Evolutionary conservation across 768 basidiomycete genomes (phyloP).

Genomic region (Mycena crocata): DNA sequence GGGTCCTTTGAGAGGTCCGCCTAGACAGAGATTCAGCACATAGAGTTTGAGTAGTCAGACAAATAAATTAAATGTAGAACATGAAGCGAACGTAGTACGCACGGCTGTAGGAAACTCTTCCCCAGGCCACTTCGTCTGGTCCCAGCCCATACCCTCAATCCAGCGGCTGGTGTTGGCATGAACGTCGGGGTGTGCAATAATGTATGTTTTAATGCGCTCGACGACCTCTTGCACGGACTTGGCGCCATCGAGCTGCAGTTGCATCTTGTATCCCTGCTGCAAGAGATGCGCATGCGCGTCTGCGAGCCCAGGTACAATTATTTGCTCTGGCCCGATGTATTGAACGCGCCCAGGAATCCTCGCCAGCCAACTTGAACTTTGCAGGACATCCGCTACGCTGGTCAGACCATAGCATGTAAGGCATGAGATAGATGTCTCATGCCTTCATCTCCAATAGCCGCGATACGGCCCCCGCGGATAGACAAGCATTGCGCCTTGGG

Average conservation of each 20-base stretch:
- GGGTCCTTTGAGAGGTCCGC: slow-evolving; percentile 79
- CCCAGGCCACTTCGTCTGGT: slow-evolving; percentile 84
- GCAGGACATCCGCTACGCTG: slow-evolving; percentile 16
- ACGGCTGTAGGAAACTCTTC: slow-evolving; percentile 80
- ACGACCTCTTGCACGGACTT: slow-evolving; percentile 73
- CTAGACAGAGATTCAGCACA: slow-evolving; percentile 49
- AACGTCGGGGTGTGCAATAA: slow-evolving; percentile 68
- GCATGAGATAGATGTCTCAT: slow-evolving; percentile 33
- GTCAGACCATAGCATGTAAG: slow-evolving; percentile 3
- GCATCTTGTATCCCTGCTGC: slow-evolving; percentile 76
- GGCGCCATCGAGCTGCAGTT: slow-evolving; percentile 72
- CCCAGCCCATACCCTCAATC: slow-evolving; percentile 94
- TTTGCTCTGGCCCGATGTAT: slow-evolving; percentile 45
- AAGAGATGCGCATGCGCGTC: slow-evolving; percentile 88
- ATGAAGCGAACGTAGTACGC: slow-evolving; percentile 33
- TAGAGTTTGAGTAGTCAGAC: no score
- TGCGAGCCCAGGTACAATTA: slow-evolving; percentile 79
- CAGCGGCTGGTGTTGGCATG: slow-evolving; percentile 66
- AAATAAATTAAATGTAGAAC: no score
- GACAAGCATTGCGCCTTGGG: slow-evolving; percentile 74
- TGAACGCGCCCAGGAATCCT: slow-evolving; percentile 14
- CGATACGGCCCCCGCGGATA: slow-evolving; percentile 60
- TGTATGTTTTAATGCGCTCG: slow-evolving; percentile 67
- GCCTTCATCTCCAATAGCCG: slow-evolving; percentile 63
- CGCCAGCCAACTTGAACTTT: slow-evolving; percentile 6